Conservation (phyloP, 202 grass and related monocot species). For the Cymbopogon flexuosus region DNA sequence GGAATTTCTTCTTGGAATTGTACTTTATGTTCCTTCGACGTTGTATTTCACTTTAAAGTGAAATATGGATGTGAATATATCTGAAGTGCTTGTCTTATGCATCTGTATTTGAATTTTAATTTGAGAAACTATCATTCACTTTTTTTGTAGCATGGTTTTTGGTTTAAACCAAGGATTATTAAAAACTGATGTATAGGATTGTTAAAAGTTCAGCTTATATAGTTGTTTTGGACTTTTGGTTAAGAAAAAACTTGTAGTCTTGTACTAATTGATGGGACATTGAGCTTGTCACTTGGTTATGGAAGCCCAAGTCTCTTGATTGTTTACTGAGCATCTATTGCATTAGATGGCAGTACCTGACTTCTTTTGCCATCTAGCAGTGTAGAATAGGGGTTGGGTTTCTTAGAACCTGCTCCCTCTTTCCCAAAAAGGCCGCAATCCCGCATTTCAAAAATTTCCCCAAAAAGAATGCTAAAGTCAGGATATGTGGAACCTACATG, state of each 20-base stretch:
- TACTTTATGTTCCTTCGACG: not conserved
- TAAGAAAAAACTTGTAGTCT: not conserved
- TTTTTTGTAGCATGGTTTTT: not conserved
- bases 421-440: too few species aligned
- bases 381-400: not conserved
- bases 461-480: too few species aligned
- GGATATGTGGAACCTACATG: too few species aligned
- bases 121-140: not conserved
- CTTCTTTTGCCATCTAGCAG: constrained; percentile 18
- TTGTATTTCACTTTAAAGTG: not conserved
- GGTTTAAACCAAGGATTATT: not conserved
- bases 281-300: not conserved
- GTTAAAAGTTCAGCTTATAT: not conserved
- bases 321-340: not conserved
- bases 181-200: not conserved
- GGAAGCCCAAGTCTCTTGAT: not conserved
- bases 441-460: too few species aligned
- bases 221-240: not conserved
- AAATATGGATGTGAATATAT: not conserved
- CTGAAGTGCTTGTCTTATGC: not conserved
- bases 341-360: not conserved
- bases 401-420: not conserved
- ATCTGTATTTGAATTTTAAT: not conserved
- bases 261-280: not conserved
- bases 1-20: not conserved